phyloP scores from a whole-genome alignment of 1,284 basidiomycete genomes.

The Marasmius fiardii region DNA sequence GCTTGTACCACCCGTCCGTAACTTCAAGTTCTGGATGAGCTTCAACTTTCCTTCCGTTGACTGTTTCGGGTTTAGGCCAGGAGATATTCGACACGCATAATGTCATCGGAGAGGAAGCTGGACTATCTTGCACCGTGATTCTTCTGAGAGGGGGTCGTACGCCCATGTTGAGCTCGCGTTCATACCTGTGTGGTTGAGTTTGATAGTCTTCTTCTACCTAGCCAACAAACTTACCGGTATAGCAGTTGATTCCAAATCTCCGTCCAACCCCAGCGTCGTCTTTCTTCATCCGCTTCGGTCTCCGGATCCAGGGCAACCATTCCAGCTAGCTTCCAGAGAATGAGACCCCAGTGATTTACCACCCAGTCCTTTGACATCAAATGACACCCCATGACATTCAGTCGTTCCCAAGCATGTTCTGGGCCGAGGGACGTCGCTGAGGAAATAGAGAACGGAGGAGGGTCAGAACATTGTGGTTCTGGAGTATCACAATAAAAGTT shows the following conservation, averaged over 20 bases:
- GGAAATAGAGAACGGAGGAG: conserved; percentile 18
- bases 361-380: conserved; percentile 81
- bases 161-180: conserved; percentile 81
- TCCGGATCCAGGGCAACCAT: conserved; percentile 73
- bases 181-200: conserved; percentile 59
- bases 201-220: not conserved
- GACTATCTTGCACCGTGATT: conserved; percentile 75
- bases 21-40: conserved; percentile 70
- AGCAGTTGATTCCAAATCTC: conserved; percentile 81
- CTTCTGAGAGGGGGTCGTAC: conserved; percentile 79
- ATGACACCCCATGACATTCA: conserved; percentile 50
- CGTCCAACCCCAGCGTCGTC: conserved; percentile 71
- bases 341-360: conserved; percentile 85
- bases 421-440: conserved; percentile 39
- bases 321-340: conserved; percentile 94
- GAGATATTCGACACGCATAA: conserved; percentile 79
- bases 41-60: conserved; percentile 36
- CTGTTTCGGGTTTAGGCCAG: conserved; percentile 39
- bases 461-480: conserved; percentile 18
- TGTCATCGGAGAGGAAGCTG: conserved; percentile 73
- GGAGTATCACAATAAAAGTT: conserved; percentile 46
- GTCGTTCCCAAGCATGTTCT: conserved; percentile 46
- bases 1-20: conserved; percentile 95
- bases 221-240: conserved; percentile 62
- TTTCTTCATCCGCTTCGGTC: conserved; percentile 39